These are phyloP conservation scores for Medicago ruthenica DNA, from an alignment of 306 rosid species.

Conservation along the genomic window DNA sequence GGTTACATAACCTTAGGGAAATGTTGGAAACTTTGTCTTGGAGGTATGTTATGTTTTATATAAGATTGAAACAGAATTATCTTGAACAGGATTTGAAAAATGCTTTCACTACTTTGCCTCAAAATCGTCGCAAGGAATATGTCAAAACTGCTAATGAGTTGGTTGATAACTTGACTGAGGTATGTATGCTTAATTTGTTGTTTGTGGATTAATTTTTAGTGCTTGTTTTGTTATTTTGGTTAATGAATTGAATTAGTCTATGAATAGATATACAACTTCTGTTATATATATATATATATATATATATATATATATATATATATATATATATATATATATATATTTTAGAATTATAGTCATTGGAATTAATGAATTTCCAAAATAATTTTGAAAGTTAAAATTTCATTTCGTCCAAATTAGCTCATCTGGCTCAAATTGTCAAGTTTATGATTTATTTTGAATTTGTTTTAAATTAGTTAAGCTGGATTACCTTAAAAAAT, in stretches of 20 bases:
- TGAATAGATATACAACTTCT: not conserved
- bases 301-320: no score
- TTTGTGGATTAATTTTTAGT: no score
- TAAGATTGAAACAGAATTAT: slow-evolving; percentile 73
- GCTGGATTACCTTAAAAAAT: no score
- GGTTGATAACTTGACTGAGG: slow-evolving; percentile 84
- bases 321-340: no score
- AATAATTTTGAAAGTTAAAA: no score
- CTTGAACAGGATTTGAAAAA: slow-evolving; percentile 82
- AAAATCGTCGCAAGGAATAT: slow-evolving; percentile 59
- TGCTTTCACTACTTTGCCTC: slow-evolving; percentile 66
- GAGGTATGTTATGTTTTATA: slow-evolving; percentile 88
- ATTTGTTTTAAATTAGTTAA: no score
- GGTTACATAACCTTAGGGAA: slow-evolving; percentile 79
- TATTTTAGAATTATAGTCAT: not conserved
- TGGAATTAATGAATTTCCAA: no score
- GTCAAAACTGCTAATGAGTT: slow-evolving; percentile 80
- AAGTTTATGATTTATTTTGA: no score
- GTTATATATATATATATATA: no score
- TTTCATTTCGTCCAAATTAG: not conserved
- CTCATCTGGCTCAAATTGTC: no score
- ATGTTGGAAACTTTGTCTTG: slow-evolving; percentile 86
- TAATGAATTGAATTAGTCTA: not conserved
- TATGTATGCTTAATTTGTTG: slow-evolving; percentile 33
- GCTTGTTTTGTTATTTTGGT: not conserved